A percentile compares a stretch with the other conserved stretches of the same genome.
These are phyloP conservation scores for Lentinula edodes DNA, from an alignment of 768 basidiomycete genomes.

Conservation along the genomic window DNA sequence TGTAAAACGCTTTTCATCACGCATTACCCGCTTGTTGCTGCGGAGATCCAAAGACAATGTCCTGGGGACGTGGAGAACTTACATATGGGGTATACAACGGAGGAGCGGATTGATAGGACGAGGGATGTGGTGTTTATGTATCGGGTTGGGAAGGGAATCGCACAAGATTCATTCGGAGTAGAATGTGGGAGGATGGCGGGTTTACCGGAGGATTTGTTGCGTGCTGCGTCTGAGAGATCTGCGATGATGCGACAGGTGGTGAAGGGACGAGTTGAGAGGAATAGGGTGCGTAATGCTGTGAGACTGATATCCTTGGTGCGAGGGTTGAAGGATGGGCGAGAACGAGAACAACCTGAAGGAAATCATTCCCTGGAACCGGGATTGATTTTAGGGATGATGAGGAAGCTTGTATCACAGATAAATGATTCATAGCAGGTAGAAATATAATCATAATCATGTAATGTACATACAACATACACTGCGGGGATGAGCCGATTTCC, in stretches of 20 bases:
- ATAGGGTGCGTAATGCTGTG: constrained; percentile 18
- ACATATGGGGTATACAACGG: constrained; percentile 82
- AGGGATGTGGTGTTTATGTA: constrained; percentile 88
- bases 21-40: constrained; percentile 86
- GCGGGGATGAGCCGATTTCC: too few species aligned
- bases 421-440: too few species aligned
- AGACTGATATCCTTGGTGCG: neutral
- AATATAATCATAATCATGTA: neutral
- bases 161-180: constrained; percentile 84
- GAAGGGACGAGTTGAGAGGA: constrained; percentile 27
- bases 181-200: constrained; percentile 90
- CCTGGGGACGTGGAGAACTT: constrained; percentile 63
- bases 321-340: neutral
- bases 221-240: constrained; percentile 51
- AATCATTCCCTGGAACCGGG: neutral
- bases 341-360: neutral
- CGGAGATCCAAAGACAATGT: constrained; percentile 54
- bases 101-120: constrained; percentile 62
- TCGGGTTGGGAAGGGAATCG: constrained; percentile 62
- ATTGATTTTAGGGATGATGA: neutral
- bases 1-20: constrained; percentile 91
- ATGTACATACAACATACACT: too few species aligned
- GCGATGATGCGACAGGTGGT: constrained; percentile 49
- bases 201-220: constrained; percentile 65
- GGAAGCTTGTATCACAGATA: neutral